Evolutionary conservation across 805 yeast genomes (phyloP), one percentile per base, ranked within the genome.

Genomic region (Lipomyces spencermartinsiae): DNA sequence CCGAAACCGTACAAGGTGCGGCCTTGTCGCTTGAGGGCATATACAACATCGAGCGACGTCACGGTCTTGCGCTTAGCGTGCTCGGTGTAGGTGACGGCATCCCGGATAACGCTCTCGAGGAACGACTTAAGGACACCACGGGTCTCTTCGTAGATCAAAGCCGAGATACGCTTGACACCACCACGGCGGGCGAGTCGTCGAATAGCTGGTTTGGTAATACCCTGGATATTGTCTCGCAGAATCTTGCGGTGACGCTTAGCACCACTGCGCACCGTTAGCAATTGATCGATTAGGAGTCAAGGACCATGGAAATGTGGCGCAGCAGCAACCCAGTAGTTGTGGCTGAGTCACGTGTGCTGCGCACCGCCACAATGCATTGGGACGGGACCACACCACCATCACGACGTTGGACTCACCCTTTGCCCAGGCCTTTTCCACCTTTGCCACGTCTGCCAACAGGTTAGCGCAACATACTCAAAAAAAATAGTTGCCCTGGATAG

Each of bases 111-210:
- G 80, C 91, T 90, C 85, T 92, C 97, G 82, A 94, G 89, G 90
- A 94, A 94, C 66, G 97, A 86, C 85, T 93, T 93, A 75, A 94
- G 87, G 75, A 94, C 98, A 76, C 90, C 93, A 87, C 99, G 93
- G 80, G 95, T 97, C 86, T 94, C 97, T 86, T 94, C 99, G 87
- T 94, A 94, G 82, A 94, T 94, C 81, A 93, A 86, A 82, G 97
- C 98, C 72, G 98, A 94, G 80, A 94, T 94, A 91, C 99, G 97
- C 90, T 94, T 94, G 81, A 94, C 99, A 93, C 99, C 99, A 86
- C 99, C 99, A 92, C 99, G 93, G 89, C 99, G 94, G 62, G 99
- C 99, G 79, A 94, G 90, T 91, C 99, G 94, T 87, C 99, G 93
- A 81, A 94, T 94, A 81, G 99, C 99, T 82, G 99, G 99, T 89